Evolutionary conservation across 2,329 filamentous ascomycete species (phyloP).

Genomic region (Dactylellina leptospora): DNA sequence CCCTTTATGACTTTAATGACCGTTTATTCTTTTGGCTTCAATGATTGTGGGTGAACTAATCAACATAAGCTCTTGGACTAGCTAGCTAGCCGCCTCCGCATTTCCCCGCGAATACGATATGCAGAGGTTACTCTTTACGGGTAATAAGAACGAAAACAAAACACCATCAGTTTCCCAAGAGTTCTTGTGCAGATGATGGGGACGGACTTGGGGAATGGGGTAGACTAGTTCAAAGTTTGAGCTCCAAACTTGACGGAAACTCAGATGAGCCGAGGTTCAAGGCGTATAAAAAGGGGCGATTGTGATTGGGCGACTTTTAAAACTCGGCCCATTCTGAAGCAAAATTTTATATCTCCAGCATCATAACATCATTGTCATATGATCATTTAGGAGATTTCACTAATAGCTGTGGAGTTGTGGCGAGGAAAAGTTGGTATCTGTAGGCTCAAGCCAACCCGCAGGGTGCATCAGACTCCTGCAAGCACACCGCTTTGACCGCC

Average conservation of each 20-base stretch:
- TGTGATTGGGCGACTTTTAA: slow-evolving; percentile 39
- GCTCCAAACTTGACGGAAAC: too few relatives aligned
- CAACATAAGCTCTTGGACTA: not conserved
- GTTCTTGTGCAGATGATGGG: too few relatives aligned
- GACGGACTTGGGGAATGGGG: too few relatives aligned
- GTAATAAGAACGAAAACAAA: too few relatives aligned
- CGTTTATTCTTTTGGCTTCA: not conserved
- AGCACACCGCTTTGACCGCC: slow-evolving; percentile 42
- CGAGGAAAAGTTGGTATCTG: slow-evolving; percentile 12
- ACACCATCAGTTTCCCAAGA: too few relatives aligned
- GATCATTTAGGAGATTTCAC: slow-evolving; percentile 4
- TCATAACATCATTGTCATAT: slow-evolving; percentile 32
- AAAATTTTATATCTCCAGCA: slow-evolving; percentile 40
- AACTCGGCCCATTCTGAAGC: slow-evolving; percentile 23
- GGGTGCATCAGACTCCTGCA: slow-evolving; percentile 29
- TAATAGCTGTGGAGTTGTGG: not conserved
- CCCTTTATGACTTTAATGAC: not conserved
- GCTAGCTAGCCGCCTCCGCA: slow-evolving; percentile 18
- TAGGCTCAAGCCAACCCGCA: not conserved
- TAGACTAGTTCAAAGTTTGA: too few relatives aligned
- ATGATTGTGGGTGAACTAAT: not conserved
- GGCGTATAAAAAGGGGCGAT: too few relatives aligned
- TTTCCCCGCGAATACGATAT: slow-evolving; percentile 13
- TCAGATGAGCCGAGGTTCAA: too few relatives aligned
- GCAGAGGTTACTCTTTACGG: too few relatives aligned